A percentile compares a stretch with the other conserved stretches of the same genome.
phyloP scores from a whole-genome alignment of 306 rosid genomes.

The Lathyrus sativus region DNA sequence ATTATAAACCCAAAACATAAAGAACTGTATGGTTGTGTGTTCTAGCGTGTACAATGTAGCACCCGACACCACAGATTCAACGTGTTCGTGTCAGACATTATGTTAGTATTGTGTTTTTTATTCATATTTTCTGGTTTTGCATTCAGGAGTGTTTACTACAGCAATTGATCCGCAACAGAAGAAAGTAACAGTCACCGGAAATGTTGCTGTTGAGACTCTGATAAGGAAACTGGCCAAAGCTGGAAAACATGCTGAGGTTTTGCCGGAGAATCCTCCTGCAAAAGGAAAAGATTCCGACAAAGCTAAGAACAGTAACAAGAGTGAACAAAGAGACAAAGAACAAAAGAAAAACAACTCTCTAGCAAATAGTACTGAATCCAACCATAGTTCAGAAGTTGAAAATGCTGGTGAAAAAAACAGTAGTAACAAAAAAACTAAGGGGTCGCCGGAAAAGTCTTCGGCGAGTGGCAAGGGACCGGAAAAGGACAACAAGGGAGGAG shows the following conservation, averaged over 20 bases:
- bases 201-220: slow-evolving; percentile 61
- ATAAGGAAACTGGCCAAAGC: slow-evolving; percentile 63
- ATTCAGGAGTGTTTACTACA: slow-evolving; percentile 71
- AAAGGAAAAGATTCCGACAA: slow-evolving; percentile 46
- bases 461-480: slow-evolving; percentile 25
- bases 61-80: neutral
- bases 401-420: slow-evolving; percentile 41
- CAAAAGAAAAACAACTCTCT: slow-evolving; percentile 16
- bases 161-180: slow-evolving; percentile 65
- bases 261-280: slow-evolving; percentile 56
- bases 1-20: slow-evolving; percentile 4
- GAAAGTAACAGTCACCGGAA: slow-evolving; percentile 77
- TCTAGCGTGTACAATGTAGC: neutral
- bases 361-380: slow-evolving; percentile 31
- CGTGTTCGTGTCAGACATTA: neutral
- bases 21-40: neutral
- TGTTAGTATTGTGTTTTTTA: neutral
- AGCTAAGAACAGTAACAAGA: slow-evolving; percentile 51
- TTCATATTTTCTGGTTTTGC: neutral
- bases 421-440: slow-evolving; percentile 33
- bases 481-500: slow-evolving; percentile 25
- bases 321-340: slow-evolving; percentile 44
- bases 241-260: slow-evolving; percentile 76
- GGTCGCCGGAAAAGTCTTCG: slow-evolving; percentile 35
- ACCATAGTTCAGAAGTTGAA: slow-evolving; percentile 39